A percentile compares a stretch with the other conserved stretches of the same genome.
Evolutionary conservation across 83 land plant species (phyloP).

Genomic region (Larix sibirica): DNA sequence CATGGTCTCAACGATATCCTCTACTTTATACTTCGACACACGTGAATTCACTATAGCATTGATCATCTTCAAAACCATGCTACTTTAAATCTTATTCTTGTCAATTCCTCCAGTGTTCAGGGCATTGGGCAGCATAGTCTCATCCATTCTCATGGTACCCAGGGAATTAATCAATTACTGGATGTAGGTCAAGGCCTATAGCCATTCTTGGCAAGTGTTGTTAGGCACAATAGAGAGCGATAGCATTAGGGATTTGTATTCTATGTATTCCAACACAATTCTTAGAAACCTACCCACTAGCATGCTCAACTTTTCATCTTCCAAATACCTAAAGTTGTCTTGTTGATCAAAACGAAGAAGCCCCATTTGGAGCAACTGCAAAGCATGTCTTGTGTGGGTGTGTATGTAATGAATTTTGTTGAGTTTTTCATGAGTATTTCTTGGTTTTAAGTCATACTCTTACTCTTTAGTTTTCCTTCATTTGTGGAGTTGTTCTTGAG

Average conservation of each 20-base stretch:
- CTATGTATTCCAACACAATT: constrained; percentile 82
- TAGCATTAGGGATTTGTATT: constrained; percentile 76
- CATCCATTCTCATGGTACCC: constrained; percentile 90
- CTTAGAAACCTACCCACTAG: constrained; percentile 74
- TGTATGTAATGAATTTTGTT: no score
- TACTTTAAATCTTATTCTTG: constrained; percentile 27
- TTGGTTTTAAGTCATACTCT: no score
- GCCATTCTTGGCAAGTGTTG: constrained; percentile 76
- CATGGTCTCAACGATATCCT: constrained; percentile 79
- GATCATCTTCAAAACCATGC: constrained; percentile 37
- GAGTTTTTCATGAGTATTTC: no score
- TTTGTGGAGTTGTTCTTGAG: no score
- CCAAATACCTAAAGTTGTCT: constrained; percentile 81
- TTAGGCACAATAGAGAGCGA: constrained; percentile 52
- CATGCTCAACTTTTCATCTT: constrained; percentile 81
- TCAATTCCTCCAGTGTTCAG: constrained; percentile 76
- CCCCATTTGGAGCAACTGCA: constrained; percentile 60
- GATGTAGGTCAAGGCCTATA: constrained; percentile 80
- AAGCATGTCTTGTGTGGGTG: constrained; percentile 61
- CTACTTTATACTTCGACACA: constrained; percentile 84
- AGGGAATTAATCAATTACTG: constrained; percentile 83
- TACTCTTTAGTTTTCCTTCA: no score
- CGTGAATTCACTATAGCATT: constrained; percentile 79
- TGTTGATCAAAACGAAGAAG: constrained; percentile 38
- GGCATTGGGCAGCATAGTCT: constrained; percentile 81